Evolutionary conservation across 2,329 filamentous ascomycete species (phyloP).

Genomic region (Pseudomassariella vexata): DNA sequence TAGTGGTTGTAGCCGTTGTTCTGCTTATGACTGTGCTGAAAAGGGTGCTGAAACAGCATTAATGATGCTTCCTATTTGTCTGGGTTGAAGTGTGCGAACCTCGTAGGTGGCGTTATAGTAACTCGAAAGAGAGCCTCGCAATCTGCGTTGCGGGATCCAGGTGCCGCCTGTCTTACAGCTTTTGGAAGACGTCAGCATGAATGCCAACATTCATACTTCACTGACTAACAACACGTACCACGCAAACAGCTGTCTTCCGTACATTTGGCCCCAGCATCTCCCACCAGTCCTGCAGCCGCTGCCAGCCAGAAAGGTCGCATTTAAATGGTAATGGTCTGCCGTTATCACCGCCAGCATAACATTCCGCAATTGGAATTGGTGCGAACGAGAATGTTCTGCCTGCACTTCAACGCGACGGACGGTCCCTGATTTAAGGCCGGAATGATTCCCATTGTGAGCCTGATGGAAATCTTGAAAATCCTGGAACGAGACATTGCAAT

Average conservation of each 20-base stretch:
- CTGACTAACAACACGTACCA: neutral
- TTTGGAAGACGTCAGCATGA: neutral
- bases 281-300: neutral
- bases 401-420: too few relatives aligned
- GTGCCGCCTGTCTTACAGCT: constrained; percentile 6
- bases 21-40: constrained; percentile 1
- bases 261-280: neutral
- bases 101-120: constrained; percentile 6
- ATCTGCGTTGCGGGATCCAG: constrained; percentile 3
- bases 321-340: too few relatives aligned
- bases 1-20: constrained; percentile 7
- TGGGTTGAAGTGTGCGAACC: neutral
- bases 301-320: constrained; percentile 4
- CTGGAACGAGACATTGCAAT: too few relatives aligned
- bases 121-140: constrained; percentile 5
- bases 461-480: too few relatives aligned
- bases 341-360: too few relatives aligned
- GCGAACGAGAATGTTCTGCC: too few relatives aligned
- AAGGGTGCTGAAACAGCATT: constrained; percentile 3
- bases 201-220: neutral
- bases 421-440: too few relatives aligned
- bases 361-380: too few relatives aligned
- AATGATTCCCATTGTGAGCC: too few relatives aligned
- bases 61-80: neutral
- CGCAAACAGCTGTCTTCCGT: constrained; percentile 4